Evolutionary conservation across 805 yeast species (phyloP).

Genomic region (Kodamaea hsintzibuensis): DNA sequence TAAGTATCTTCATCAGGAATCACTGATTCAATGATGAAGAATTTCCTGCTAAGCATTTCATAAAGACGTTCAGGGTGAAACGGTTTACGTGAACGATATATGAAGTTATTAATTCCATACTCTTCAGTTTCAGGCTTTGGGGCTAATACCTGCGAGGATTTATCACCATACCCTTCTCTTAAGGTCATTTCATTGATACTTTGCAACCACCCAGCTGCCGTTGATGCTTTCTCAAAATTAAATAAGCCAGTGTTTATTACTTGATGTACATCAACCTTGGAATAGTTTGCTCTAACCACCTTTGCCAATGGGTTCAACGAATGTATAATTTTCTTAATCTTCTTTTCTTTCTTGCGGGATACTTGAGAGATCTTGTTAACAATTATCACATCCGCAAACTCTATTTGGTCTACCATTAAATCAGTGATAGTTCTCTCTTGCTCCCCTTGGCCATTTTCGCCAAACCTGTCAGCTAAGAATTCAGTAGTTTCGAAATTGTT

Average conservation of each 20-base stretch:
- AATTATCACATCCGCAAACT: constrained; percentile 46
- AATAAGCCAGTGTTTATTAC: constrained; percentile 38
- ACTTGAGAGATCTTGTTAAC: constrained; percentile 39
- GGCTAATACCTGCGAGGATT: constrained; percentile 18
- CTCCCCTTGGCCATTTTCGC: constrained; percentile 41
- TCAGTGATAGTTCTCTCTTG: constrained; percentile 47
- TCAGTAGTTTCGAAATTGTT: constrained; percentile 46
- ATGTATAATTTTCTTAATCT: constrained; percentile 33
- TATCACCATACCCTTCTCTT: constrained; percentile 32
- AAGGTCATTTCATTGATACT: constrained; percentile 38
- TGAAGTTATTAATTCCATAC: constrained; percentile 46
- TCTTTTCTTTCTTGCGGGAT: constrained; percentile 22
- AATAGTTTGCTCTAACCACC: constrained; percentile 34
- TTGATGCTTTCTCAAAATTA: constrained; percentile 42
- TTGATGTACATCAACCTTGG: constrained; percentile 35
- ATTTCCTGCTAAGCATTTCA: constrained; percentile 36
- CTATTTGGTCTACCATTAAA: constrained; percentile 48
- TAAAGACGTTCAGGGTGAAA: constrained; percentile 47
- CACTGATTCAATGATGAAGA: constrained; percentile 24
- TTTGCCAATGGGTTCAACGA: constrained; percentile 46
- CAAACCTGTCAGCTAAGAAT: constrained; percentile 41
- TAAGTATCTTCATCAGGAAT: constrained; percentile 18
- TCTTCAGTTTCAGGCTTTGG: constrained; percentile 50
- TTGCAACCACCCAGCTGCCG: constrained; percentile 48
- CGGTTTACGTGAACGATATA: constrained; percentile 42